Percentiles rank a stretch among this genome's conserved stretches.
Conservation (phyloP, 331 rosid genomes). For the Quercus lobata region DNA sequence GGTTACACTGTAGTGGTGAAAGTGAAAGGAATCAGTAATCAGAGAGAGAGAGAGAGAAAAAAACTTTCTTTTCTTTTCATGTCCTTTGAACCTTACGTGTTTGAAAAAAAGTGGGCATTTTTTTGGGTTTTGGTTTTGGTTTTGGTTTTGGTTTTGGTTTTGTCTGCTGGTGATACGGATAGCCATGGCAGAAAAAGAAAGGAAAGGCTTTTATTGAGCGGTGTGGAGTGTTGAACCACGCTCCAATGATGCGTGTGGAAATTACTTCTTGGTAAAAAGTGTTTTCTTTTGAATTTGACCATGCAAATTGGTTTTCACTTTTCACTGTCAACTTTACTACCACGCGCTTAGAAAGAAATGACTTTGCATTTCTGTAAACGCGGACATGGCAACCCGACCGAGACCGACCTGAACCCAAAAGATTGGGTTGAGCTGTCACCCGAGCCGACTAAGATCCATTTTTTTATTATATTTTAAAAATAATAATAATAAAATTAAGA, state of each 20-base stretch:
- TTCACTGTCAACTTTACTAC: background rate
- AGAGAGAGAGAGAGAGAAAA: background rate
- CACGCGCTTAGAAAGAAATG: too few relatives aligned
- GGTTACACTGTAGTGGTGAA: slow-evolving; percentile 17
- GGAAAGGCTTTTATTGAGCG: background rate
- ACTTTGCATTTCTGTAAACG: too few relatives aligned
- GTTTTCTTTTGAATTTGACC: background rate
- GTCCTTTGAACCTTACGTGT: slow-evolving; percentile 1
- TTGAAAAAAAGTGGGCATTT: slow-evolving; percentile 31
- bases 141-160: background rate
- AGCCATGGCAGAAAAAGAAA: background rate
- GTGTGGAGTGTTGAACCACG: too few relatives aligned
- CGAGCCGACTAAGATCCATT: too few relatives aligned
- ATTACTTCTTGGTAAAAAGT: background rate
- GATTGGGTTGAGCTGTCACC: too few relatives aligned
- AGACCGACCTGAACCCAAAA: too few relatives aligned
- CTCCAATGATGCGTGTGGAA: too few relatives aligned
- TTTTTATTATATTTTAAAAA: too few relatives aligned
- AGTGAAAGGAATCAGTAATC: slow-evolving; percentile 1
- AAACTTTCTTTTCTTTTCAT: background rate
- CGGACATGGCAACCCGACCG: too few relatives aligned
- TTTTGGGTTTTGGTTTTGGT: background rate
- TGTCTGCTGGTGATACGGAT: background rate
- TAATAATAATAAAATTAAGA: too few relatives aligned
- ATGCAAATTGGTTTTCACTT: background rate